Conservation (phyloP, 176 grass and related monocot genomes). For the Hordeum marinum region DNA sequence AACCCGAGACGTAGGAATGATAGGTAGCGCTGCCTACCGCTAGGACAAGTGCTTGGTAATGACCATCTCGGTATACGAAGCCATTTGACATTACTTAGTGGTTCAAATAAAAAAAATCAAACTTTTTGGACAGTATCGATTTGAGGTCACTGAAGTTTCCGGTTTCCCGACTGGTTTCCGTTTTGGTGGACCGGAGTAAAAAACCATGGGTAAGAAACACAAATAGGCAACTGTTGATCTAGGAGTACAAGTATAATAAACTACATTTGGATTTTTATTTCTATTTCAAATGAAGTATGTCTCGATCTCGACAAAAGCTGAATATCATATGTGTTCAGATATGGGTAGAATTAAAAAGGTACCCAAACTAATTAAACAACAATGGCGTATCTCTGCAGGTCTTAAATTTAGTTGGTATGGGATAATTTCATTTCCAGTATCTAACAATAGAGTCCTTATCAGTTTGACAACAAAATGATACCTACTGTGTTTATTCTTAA, state of each 20-base stretch:
- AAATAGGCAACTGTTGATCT: not conserved
- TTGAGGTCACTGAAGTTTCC: too few species aligned
- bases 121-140: too few species aligned
- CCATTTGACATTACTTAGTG: too few species aligned
- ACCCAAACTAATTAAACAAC: not conserved
- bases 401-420: not conserved
- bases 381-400: not conserved
- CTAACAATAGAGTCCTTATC: not conserved
- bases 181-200: too few species aligned
- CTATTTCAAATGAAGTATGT: not conserved
- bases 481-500: not conserved
- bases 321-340: not conserved
- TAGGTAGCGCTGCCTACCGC: too few species aligned
- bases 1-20: too few species aligned
- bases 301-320: not conserved
- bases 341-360: not conserved
- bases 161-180: too few species aligned
- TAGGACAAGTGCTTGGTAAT: too few species aligned
- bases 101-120: too few species aligned
- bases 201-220: too few species aligned
- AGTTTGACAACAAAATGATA: not conserved
- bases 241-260: not conserved
- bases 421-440: not conserved
- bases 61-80: too few species aligned
- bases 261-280: not conserved